Conservation (phyloP, 495 filamentous ascomycete genomes). For the Amorphotheca resinae region DNA sequence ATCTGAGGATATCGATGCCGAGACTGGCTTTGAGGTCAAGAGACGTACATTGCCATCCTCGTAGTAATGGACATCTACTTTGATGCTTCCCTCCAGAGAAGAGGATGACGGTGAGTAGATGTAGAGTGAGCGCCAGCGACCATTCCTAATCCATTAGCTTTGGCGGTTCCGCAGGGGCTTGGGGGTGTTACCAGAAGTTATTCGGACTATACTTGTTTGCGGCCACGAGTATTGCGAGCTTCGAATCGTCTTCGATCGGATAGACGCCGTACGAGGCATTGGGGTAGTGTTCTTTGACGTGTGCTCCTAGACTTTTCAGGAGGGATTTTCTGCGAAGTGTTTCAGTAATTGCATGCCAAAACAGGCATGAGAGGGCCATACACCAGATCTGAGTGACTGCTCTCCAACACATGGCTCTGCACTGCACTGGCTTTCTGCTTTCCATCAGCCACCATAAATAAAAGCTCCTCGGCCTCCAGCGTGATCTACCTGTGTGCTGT, state of each 20-base stretch:
- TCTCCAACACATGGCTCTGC: conserved; percentile 73
- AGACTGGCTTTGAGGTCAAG: conserved; percentile 66
- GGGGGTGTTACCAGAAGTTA: conserved; percentile 69
- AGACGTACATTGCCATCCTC: conserved; percentile 97
- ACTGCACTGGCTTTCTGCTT: conserved; percentile 66
- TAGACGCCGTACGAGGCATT: conserved; percentile 69
- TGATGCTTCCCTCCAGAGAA: conserved; percentile 52
- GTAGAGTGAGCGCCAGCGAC: conserved; percentile 87
- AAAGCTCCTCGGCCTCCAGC: not conserved
- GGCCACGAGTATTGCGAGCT: conserved; percentile 70
- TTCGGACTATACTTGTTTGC: conserved; percentile 94
- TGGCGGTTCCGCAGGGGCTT: not conserved
- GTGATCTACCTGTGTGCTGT: conserved; percentile 57
- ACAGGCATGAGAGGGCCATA: conserved; percentile 29
- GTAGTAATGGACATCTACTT: conserved; percentile 96
- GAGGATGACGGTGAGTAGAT: conserved; percentile 53
- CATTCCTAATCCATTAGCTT: conserved; percentile 51
- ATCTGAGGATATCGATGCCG: conserved; percentile 41
- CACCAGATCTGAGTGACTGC: conserved; percentile 67
- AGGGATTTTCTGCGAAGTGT: conserved; percentile 52
- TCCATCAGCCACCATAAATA: conserved; percentile 5
- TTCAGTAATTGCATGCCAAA: not conserved
- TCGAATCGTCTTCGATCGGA: conserved; percentile 60
- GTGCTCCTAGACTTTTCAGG: conserved; percentile 59
- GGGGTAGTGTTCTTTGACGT: conserved; percentile 83